Evolutionary conservation across 331 rosid species (phyloP), one percentile per base, ranked within the genome.

Genomic region (Malus hybrid): DNA sequence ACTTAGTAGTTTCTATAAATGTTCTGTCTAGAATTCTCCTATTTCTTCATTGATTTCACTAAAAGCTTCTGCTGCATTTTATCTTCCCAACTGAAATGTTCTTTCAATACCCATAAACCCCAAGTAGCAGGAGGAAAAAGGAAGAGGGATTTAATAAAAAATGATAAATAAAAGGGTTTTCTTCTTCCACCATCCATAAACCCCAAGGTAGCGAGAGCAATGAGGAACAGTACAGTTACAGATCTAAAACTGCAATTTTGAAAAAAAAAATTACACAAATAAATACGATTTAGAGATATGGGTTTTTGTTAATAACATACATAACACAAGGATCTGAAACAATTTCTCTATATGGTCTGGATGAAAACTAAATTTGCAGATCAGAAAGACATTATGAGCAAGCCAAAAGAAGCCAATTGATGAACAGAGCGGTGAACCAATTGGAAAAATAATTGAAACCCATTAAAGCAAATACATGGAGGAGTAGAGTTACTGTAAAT

Each of bases 241-340:
- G 82, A 78, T 78, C 77, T 15, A 65, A n/a, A 71, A 72, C 18
- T 27, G 22, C 15, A 65, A 62, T n/a, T 59, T 46, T 16, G 14
- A 52, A 52, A 6, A 36, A 36, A 10, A 39, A 71, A 57, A 14
- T 33, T 3, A 55, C 32, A 64, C 16, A 24, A 34, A 52, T 3
- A 52, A 52, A 0, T 6, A 13, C 62, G 32, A 74, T 63, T 63
- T 52, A 6, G 64, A 46, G 32, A 74, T 29, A 31, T 67, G 73
- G 73, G 61, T 6, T 14, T 9, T 18, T 12, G 4, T 36, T 27
- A 76, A 11, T 67, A 54, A 15, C 28, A 57, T 13, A 66, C 4
- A 56, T 13, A 50, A 32, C 28, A 28, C 20, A 54, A 20, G 44
- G 61, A 62, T 15, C 64, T 7, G 50, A 14, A 42, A 77, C 7